Percentiles rank a stretch among this genome's conserved stretches.
phyloP scores from a whole-genome alignment of 1,139 yeast genomes.

The Saccharomyces uvarum region DNA sequence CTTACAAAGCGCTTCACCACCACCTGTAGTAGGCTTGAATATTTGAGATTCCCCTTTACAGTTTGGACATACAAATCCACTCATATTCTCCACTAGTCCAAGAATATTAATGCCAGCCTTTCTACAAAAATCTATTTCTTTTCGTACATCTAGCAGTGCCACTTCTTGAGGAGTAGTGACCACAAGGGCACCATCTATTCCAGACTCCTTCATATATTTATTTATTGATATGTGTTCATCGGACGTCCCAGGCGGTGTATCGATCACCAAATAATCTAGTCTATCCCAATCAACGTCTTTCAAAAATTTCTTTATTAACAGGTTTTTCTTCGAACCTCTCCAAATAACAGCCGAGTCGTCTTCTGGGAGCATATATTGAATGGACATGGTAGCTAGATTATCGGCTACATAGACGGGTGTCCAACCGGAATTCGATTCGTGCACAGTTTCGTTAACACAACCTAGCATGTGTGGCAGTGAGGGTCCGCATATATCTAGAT shows the following conservation, averaged over 20 bases:
- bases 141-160: slow-evolving; percentile 86
- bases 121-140: slow-evolving; percentile 88
- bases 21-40: slow-evolving; percentile 94
- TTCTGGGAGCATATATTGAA: slow-evolving; percentile 90
- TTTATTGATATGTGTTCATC: slow-evolving; percentile 93
- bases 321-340: slow-evolving; percentile 94
- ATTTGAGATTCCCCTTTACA: slow-evolving; percentile 88
- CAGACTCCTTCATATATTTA: slow-evolving; percentile 78
- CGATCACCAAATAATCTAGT: slow-evolving; percentile 81
- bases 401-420: slow-evolving; percentile 94
- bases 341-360: slow-evolving; percentile 91
- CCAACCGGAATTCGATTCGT: slow-evolving; percentile 89
- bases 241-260: slow-evolving; percentile 97
- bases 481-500: slow-evolving; percentile 95
- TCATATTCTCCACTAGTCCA: slow-evolving; percentile 95
- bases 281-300: slow-evolving; percentile 89
- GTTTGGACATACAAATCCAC: slow-evolving; percentile 94
- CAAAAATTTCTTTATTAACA: slow-evolving; percentile 84
- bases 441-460: slow-evolving; percentile 78
- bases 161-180: slow-evolving; percentile 98
- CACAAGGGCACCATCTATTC: slow-evolving; percentile 90
- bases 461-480: slow-evolving; percentile 94
- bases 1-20: slow-evolving; percentile 76
- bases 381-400: slow-evolving; percentile 90
- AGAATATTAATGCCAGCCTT: slow-evolving; percentile 80